Percentiles rank a stretch among this genome's conserved stretches.
These are phyloP conservation scores for Capsicum chinense DNA, from an alignment of 257 asterid genomes.

Conservation along the genomic window DNA sequence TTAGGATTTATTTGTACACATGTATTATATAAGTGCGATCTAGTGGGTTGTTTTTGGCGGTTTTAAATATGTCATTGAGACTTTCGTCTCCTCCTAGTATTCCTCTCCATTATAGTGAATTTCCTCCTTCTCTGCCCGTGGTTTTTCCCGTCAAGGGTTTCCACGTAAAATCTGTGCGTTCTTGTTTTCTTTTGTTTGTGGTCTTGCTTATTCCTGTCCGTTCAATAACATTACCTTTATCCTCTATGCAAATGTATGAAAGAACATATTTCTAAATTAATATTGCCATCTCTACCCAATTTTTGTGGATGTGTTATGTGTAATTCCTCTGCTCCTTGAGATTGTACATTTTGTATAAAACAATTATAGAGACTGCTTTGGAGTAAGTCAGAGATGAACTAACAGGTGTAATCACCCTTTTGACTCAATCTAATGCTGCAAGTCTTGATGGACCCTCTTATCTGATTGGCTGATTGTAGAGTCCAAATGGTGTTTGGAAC, in stretches of 20 bases:
- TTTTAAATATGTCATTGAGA: no score
- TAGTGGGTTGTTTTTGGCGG: no score
- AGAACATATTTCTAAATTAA: slow-evolving; percentile 21
- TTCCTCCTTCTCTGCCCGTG: no score
- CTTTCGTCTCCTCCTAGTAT: no score
- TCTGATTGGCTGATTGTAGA: slow-evolving; percentile 35
- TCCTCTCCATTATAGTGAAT: no score
- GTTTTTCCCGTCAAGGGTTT: no score
- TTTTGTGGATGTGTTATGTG: slow-evolving; percentile 22
- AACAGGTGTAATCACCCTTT: background rate
- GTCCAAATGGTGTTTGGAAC: slow-evolving; percentile 54
- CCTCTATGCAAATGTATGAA: background rate
- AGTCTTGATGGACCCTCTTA: slow-evolving; percentile 16
- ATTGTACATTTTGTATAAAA: background rate
- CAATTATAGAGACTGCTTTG: background rate
- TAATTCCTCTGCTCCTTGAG: slow-evolving; percentile 22
- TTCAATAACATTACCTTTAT: no score
- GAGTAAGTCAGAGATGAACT: slow-evolving; percentile 25
- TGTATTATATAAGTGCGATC: no score
- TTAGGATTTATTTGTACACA: no score
- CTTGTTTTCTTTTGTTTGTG: no score
- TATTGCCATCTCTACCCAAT: background rate
- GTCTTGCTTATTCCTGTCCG: no score
- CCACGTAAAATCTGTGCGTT: no score
- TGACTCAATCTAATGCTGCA: slow-evolving; percentile 8